A percentile compares a stretch with the other conserved stretches of the same genome.
Evolutionary conservation across 257 asterid species (phyloP).

Genomic region (Solanum tarijense): DNA sequence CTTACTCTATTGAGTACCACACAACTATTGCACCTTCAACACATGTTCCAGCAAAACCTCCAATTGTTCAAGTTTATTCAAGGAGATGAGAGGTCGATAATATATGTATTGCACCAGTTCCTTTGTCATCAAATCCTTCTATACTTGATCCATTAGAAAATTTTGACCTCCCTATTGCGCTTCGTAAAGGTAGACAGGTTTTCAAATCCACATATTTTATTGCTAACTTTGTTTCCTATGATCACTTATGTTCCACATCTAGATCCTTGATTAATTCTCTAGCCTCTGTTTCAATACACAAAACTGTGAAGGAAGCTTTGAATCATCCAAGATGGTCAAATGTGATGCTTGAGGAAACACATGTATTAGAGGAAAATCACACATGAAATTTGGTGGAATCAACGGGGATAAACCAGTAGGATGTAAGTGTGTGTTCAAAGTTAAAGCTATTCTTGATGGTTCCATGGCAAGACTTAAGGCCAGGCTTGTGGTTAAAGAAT

Average conservation of each 20-base stretch:
- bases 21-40: not conserved
- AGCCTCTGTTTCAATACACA: not conserved
- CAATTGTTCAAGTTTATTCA: not conserved
- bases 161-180: not conserved
- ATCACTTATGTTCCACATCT: not conserved
- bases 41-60: not conserved
- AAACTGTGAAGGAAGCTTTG: not conserved
- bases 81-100: not conserved
- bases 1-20: not conserved
- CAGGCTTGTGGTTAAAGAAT: no score
- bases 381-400: not conserved
- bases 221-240: not conserved
- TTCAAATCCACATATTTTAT: not conserved
- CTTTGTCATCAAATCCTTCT: not conserved
- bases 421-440: not conserved
- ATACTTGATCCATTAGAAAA: not conserved
- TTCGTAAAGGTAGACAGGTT: not conserved
- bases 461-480: no score
- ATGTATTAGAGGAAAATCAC: not conserved
- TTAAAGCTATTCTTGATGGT: no score
- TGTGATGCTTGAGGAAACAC: not conserved
- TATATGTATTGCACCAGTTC: not conserved
- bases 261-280: not conserved
- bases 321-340: not conserved
- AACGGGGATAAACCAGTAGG: not conserved